Conservation (phyloP, 1,284 basidiomycete genomes). For the Apiotrichum montevideense region DNA sequence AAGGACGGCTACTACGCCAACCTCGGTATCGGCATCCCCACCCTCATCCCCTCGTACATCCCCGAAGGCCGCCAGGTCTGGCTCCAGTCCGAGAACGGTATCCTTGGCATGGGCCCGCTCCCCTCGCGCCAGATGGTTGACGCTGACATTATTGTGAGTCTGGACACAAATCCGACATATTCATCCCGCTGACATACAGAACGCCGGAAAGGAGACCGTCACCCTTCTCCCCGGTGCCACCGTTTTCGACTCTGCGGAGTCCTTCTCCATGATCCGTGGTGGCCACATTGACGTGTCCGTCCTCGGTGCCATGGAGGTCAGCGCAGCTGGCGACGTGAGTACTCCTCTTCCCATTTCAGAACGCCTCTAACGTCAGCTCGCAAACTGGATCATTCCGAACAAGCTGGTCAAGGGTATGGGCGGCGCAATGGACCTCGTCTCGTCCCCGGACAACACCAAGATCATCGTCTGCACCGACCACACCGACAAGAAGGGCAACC, state of each 20-base stretch:
- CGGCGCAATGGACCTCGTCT: constrained; percentile 68
- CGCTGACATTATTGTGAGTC: constrained; percentile 61
- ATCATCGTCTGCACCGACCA: constrained; percentile 53
- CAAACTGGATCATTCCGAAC: constrained; percentile 94
- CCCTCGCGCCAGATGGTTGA: constrained; percentile 75
- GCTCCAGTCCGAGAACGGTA: constrained; percentile 88
- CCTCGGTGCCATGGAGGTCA: constrained; percentile 72
- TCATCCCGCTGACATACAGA: constrained; percentile 36
- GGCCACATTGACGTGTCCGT: constrained; percentile 90
- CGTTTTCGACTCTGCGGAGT: constrained; percentile 83
- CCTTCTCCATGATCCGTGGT: constrained; percentile 89
- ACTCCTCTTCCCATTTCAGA: no score
- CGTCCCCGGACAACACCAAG: constrained; percentile 53
- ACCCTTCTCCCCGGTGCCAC: constrained; percentile 83
- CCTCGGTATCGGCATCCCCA: constrained; percentile 76
- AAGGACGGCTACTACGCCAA: constrained; percentile 75
- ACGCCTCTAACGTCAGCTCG: constrained; percentile 57
- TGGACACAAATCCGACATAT: no score
- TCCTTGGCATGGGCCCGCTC: constrained; percentile 87
- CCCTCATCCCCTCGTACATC: constrained; percentile 74
- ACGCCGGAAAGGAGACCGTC: constrained; percentile 88
- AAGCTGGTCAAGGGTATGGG: constrained; percentile 86
- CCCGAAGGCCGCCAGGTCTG: constrained; percentile 69
- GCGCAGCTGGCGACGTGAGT: constrained; percentile 62
- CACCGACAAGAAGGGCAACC: constrained; percentile 81